Conservation (phyloP, 208 protist genomes). For the Porcisia hertigi region DNA sequence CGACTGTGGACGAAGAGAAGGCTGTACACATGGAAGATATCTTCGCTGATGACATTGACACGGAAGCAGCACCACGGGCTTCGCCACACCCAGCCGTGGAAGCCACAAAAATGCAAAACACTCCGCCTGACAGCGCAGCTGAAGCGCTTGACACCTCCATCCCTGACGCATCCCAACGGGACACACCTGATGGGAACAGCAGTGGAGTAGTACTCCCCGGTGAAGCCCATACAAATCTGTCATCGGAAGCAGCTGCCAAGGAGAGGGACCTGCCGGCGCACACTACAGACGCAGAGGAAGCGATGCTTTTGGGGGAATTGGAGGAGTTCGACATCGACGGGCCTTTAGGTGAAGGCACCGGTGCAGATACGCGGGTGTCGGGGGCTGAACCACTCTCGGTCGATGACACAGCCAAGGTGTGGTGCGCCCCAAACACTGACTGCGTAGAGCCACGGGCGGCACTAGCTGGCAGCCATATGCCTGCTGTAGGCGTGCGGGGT, state of each 20-base stretch:
- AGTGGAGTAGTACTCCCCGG: background rate
- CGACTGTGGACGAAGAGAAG: background rate
- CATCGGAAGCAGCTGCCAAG: background rate
- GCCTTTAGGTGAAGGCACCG: background rate
- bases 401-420: background rate
- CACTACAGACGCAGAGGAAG: background rate
- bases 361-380: background rate
- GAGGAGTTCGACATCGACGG: slow-evolving; percentile 32
- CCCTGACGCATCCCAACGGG: background rate
- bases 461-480: background rate
- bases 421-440: background rate
- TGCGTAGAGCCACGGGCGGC: background rate
- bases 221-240: background rate
- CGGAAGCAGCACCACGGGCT: background rate
- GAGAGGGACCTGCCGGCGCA: background rate
- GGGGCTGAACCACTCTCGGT: background rate
- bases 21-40: background rate
- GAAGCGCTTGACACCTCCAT: background rate
- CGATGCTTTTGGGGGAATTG: background rate
- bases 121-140: background rate
- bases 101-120: background rate
- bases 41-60: background rate
- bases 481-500: background rate
- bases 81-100: background rate
- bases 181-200: background rate